These are phyloP conservation scores for Diversispora eburnea DNA, from an alignment of 192 early-diverging fungal species.

Conservation along the genomic window DNA sequence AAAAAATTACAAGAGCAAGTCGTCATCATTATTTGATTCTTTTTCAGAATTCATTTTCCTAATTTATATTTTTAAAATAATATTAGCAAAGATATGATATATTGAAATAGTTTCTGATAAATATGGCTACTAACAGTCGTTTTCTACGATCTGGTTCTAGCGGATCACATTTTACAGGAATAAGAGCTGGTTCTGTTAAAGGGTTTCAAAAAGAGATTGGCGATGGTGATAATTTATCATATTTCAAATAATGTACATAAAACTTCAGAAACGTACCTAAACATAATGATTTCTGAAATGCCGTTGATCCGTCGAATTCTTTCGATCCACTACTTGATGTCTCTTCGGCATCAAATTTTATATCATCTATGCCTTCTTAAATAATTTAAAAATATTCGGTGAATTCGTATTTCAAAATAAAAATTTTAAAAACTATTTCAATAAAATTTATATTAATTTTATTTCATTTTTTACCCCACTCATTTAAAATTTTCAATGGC, in stretches of 20 bases:
- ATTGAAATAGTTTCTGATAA: neutral
- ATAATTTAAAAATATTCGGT: neutral
- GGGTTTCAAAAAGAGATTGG: neutral
- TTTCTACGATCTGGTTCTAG: conserved; percentile 14
- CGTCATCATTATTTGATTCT: no score
- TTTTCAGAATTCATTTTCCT: neutral
- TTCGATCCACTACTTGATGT: no score
- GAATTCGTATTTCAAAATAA: neutral
- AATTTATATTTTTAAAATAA: neutral
- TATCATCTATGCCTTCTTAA: no score
- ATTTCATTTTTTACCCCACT: conserved; percentile 19
- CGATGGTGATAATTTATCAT: neutral
- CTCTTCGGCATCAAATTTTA: no score
- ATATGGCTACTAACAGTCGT: neutral
- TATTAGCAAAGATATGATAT: neutral
- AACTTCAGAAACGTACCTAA: neutral
- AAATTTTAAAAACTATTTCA: neutral
- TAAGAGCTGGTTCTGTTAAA: conserved; percentile 2
- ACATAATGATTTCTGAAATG: no score
- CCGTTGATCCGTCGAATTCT: no score
- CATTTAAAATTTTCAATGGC: conserved; percentile 18
- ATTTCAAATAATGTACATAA: neutral
- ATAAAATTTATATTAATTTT: neutral
- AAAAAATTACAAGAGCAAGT: no score
- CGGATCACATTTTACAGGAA: conserved; percentile 10